A percentile compares a stretch with the other conserved stretches of the same genome.
These are phyloP conservation scores for Neurospora sp. DNA, from an alignment of 495 filamentous ascomycete genomes.

Conservation along the genomic window DNA sequence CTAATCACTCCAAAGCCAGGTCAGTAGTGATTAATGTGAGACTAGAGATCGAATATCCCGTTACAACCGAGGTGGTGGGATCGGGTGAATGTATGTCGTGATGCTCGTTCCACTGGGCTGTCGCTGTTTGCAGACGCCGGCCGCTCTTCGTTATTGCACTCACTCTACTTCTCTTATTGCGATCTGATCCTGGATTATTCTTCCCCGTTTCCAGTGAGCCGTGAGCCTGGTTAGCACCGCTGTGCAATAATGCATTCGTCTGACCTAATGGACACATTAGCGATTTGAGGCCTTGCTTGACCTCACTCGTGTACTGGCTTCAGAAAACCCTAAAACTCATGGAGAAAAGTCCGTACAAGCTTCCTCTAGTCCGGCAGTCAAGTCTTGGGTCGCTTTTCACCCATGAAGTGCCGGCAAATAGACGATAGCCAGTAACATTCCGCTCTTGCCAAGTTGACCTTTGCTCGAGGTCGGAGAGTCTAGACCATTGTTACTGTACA, in stretches of 20 bases:
- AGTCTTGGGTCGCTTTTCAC: not conserved
- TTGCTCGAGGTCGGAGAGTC: not conserved
- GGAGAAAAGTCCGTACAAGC: not conserved
- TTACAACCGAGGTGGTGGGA: not conserved
- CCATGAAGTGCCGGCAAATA: not conserved
- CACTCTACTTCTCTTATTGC: not conserved
- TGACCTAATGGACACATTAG: not conserved
- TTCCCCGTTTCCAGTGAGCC: not conserved
- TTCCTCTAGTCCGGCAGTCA: not conserved
- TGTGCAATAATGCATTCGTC: not conserved
- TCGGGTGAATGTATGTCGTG: not conserved
- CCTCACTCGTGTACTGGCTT: not conserved
- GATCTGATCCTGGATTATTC: not conserved
- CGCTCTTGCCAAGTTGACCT: not conserved
- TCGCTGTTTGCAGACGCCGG: not conserved
- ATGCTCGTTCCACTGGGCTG: not conserved
- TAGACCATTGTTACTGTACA: not conserved
- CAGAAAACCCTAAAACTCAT: not conserved
- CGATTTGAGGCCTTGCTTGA: not conserved
- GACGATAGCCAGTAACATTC: not conserved
- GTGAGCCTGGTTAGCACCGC: not conserved
- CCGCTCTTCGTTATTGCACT: not conserved
- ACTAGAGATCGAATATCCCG: not conserved
- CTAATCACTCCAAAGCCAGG: not conserved
- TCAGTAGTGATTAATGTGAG: not conserved